Evolutionary conservation across 306 rosid genomes (phyloP).

Genomic region (Hylodesmum podocarpum): DNA sequence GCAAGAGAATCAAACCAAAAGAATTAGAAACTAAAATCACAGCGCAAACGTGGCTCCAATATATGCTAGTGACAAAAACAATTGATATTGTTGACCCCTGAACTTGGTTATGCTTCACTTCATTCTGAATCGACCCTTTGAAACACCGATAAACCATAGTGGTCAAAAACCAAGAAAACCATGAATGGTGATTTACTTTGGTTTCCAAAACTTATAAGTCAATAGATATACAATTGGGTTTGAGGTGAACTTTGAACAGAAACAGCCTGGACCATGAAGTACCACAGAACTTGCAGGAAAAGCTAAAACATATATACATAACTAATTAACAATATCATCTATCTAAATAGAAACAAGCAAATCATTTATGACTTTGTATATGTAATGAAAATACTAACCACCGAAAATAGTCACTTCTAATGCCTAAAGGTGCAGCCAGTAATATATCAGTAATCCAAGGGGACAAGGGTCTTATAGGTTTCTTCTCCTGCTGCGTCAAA

Average conservation of each 20-base stretch:
- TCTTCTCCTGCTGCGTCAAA: conserved; percentile 60
- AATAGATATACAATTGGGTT: neutral
- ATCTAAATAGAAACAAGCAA: neutral
- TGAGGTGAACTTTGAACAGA: neutral
- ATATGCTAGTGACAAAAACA: neutral
- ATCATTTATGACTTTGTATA: neutral
- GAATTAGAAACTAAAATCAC: neutral
- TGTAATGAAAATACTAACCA: conserved; percentile 56
- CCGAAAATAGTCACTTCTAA: conserved; percentile 86
- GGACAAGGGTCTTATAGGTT: conserved; percentile 75
- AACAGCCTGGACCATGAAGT: neutral
- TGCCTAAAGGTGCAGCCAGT: conserved; percentile 79
- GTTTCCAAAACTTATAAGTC: neutral
- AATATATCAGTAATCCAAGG: conserved; percentile 88
- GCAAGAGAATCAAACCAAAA: conserved; percentile 14
- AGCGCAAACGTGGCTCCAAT: neutral
- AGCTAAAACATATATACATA: neutral
- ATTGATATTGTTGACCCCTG: neutral
- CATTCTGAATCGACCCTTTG: neutral
- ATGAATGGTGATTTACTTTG: neutral
- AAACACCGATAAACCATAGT: neutral
- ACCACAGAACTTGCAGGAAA: neutral
- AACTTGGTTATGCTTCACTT: neutral
- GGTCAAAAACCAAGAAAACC: neutral
- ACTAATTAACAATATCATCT: neutral